Conservation (phyloP, 2,329 filamentous ascomycete genomes). For the Calonectria honghensis region DNA sequence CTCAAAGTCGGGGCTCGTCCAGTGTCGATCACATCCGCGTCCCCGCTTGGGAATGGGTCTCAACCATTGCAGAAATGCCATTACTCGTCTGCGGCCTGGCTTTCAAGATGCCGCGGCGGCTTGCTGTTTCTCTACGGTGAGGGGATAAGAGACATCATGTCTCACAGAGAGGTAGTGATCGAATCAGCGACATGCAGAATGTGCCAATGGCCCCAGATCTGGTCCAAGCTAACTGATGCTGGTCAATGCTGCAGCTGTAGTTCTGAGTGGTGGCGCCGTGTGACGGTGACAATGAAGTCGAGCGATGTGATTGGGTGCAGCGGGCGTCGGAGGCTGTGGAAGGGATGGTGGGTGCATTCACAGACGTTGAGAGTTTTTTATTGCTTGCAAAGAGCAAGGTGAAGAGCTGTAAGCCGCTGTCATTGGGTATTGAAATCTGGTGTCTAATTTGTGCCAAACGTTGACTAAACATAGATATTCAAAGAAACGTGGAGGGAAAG, state of each 20-base stretch:
- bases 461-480: slow-evolving; percentile 13
- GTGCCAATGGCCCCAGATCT: slow-evolving; percentile 37
- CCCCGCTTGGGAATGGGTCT: slow-evolving; percentile 18
- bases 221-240: slow-evolving; percentile 47
- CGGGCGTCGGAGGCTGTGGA: slow-evolving; percentile 15
- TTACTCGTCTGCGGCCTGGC: neutral
- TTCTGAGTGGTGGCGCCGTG: slow-evolving; percentile 41
- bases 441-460: neutral
- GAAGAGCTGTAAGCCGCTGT: neutral
- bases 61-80: slow-evolving; percentile 13
- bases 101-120: slow-evolving; percentile 28
- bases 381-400: slow-evolving; percentile 15
- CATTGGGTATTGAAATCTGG: neutral
- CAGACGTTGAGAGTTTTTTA: slow-evolving; percentile 1
- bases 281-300: slow-evolving; percentile 43
- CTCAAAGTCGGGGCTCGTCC: slow-evolving; percentile 1
- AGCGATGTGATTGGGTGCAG: slow-evolving; percentile 35
- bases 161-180: slow-evolving; percentile 31
- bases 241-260: slow-evolving; percentile 45
- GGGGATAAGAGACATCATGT: slow-evolving; percentile 43
- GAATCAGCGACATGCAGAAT: slow-evolving; percentile 41
- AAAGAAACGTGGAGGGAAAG: neutral
- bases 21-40: slow-evolving; percentile 13
- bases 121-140: slow-evolving; percentile 27
- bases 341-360: slow-evolving; percentile 21